Conservation (phyloP, 768 basidiomycete genomes). For the Pulveroboletus frians region DNA sequence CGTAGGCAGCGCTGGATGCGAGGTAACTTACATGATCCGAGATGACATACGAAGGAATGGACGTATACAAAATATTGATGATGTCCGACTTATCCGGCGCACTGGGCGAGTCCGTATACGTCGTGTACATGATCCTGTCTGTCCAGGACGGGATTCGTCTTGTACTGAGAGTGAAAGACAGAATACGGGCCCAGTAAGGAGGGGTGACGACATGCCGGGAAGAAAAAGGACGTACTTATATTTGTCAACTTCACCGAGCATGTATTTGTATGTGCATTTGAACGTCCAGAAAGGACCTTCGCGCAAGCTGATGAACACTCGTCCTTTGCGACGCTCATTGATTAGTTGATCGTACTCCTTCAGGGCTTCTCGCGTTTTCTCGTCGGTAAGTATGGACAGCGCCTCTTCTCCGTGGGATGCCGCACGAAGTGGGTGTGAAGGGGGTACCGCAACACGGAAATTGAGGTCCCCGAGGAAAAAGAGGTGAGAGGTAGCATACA, state of each 20-base stretch:
- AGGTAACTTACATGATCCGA: conserved; percentile 75
- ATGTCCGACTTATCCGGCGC: conserved; percentile 48
- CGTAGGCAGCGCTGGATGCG: background rate
- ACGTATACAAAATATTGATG: conserved; percentile 68
- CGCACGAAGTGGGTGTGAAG: conserved; percentile 43
- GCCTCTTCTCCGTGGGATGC: conserved; percentile 34
- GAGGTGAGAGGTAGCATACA: conserved; percentile 84
- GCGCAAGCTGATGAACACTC: conserved; percentile 62
- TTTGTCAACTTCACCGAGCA: conserved; percentile 73
- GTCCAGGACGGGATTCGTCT: conserved; percentile 89
- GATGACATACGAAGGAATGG: conserved; percentile 75
- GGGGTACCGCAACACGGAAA: conserved; percentile 71
- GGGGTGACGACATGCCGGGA: background rate
- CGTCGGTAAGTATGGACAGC: conserved; percentile 40
- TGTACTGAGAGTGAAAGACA: conserved; percentile 43
- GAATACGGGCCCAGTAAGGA: conserved; percentile 3
- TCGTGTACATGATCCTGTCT: conserved; percentile 84
- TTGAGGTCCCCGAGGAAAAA: conserved; percentile 95
- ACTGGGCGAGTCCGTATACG: conserved; percentile 59
- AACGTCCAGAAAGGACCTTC: conserved; percentile 90
- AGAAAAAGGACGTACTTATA: conserved; percentile 53
- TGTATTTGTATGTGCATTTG: conserved; percentile 89
- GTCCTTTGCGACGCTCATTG: conserved; percentile 57
- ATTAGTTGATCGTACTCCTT: conserved; percentile 73
- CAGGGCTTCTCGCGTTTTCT: conserved; percentile 51